Evolutionary conservation across 345 rosid species (phyloP).

Genomic region (sweet orange (Citrus sinensis)): DVS_A1.0 CM039162.1:29725501-29726000

Average conservation of each 20-base stretch:
- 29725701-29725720: no score
- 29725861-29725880: background rate
- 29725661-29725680: no score
- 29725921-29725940: background rate
- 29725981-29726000: background rate
- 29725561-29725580: background rate
- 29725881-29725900: background rate
- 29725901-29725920: background rate
- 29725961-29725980: conserved; percentile 4
- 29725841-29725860: background rate
- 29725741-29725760: background rate
- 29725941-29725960: background rate
- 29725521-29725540: background rate
- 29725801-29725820: background rate
- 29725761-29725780: background rate
- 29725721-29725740: no score
- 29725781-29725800: background rate
- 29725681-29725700: no score
- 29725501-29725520: background rate
- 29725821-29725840: background rate
- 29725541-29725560: no score
- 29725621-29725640: background rate
- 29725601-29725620: background rate
- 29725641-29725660: no score
- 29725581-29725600: background rate